A percentile compares a stretch with the other conserved stretches of the same genome.
Evolutionary conservation across 352 stramenopile species (phyloP).

Genomic region (Phytophthora pistaciae): DNA sequence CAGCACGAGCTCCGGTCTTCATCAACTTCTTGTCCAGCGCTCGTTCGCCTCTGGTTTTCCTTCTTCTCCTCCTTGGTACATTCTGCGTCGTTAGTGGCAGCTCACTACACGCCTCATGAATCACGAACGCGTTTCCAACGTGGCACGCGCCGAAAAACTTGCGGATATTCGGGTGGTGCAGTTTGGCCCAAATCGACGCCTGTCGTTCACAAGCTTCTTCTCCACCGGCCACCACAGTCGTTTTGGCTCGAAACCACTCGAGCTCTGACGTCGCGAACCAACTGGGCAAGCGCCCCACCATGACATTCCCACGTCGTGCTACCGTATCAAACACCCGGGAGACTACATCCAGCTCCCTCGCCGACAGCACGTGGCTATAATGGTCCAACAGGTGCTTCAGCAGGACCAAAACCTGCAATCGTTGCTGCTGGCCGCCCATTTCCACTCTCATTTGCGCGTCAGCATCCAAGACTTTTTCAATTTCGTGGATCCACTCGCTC

Average conservation of each 20-base stretch:
- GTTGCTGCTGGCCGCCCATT: conserved; percentile 22
- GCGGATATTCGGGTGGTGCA: conserved; percentile 38
- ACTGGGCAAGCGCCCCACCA: conserved; percentile 15
- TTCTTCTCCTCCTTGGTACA: background rate
- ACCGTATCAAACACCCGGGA: conserved; percentile 25
- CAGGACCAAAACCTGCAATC: conserved; percentile 27
- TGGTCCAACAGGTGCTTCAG: conserved; percentile 27
- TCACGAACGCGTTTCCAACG: conserved; percentile 25
- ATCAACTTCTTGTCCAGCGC: background rate
- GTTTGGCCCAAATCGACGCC: conserved; percentile 17
- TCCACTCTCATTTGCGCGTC: conserved; percentile 17
- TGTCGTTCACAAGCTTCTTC: conserved; percentile 27
- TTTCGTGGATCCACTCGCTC: conserved; percentile 16
- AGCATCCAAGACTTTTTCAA: conserved; percentile 24
- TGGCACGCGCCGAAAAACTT: conserved; percentile 40
- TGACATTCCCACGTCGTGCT: conserved; percentile 10
- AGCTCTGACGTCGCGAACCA: conserved; percentile 28
- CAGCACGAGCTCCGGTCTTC: conserved; percentile 2
- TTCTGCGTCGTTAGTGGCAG: conserved; percentile 15
- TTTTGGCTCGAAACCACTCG: conserved; percentile 25
- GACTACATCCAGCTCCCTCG: conserved; percentile 21
- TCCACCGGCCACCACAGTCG: conserved; percentile 5
- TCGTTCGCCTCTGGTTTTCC: conserved; percentile 9
- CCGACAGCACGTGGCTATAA: conserved; percentile 16
- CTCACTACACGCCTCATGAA: conserved; percentile 27